phyloP scores from a whole-genome alignment of 2,329 filamentous ascomycete species.

The Cladosporium halotolerans region DNA sequence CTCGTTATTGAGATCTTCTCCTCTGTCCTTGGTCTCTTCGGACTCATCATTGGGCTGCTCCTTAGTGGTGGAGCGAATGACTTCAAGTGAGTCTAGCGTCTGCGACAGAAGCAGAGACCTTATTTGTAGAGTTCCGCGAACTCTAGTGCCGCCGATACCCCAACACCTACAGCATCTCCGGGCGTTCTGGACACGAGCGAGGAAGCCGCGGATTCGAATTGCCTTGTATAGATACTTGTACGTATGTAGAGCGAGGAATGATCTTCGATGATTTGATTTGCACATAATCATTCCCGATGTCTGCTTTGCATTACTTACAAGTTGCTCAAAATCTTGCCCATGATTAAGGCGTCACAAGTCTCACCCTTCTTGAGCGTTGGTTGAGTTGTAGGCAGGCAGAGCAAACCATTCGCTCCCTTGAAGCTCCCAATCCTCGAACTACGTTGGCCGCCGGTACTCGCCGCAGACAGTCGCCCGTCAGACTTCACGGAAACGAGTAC shows the following conservation, averaged over 20 bases:
- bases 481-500: constrained; percentile 58
- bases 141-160: constrained; percentile 2
- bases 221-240: constrained; percentile 11
- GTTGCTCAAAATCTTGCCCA: constrained; percentile 49
- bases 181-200: constrained; percentile 10
- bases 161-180: constrained; percentile 6
- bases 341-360: constrained; percentile 70
- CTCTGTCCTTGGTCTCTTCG: constrained; percentile 92
- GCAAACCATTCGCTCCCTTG: constrained; percentile 77
- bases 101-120: background rate
- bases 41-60: constrained; percentile 87
- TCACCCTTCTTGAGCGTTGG: constrained; percentile 62
- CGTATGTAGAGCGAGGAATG: constrained; percentile 8
- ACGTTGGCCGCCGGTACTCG: constrained; percentile 81
- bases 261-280: background rate
- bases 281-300: background rate
- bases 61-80: constrained; percentile 76
- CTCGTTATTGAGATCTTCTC: constrained; percentile 99
- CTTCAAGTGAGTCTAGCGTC: constrained; percentile 43
- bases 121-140: background rate
- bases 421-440: constrained; percentile 87
- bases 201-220: background rate
- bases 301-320: constrained; percentile 4
- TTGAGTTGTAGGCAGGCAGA: constrained; percentile 64
- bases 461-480: constrained; percentile 65